Conservation (phyloP, 108 stramenopile species). For the Aureococcus anophagefferens region DNA sequence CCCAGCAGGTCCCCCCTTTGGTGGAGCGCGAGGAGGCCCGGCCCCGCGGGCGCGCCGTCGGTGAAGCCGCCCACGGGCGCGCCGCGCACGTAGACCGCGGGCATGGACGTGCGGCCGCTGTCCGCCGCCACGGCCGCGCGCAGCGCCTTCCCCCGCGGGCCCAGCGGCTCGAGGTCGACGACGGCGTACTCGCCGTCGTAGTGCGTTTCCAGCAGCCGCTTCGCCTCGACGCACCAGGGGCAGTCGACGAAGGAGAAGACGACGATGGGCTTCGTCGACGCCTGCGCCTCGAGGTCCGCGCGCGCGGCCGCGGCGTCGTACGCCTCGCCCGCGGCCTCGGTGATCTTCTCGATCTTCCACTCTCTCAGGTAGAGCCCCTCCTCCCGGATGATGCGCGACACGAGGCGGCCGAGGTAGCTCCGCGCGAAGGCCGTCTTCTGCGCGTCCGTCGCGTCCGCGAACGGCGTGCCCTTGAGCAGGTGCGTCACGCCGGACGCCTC, state of each 20-base stretch:
- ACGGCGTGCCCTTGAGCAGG: not conserved
- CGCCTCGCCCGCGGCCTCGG: not conserved
- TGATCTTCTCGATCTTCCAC: not conserved
- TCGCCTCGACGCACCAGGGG: not conserved
- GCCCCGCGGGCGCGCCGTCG: not conserved
- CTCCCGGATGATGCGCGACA: not conserved
- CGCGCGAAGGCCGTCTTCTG: not conserved
- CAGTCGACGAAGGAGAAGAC: not conserved
- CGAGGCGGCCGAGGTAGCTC: not conserved
- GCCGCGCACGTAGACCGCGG: not conserved
- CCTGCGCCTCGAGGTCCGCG: not conserved
- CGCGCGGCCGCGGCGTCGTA: not conserved
- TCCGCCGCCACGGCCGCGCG: not conserved
- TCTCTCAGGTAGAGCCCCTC: not conserved
- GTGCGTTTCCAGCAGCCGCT: not conserved
- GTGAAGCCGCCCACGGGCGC: not conserved
- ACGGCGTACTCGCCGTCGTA: not conserved
- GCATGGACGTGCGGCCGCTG: not conserved
- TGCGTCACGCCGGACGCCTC: not conserved
- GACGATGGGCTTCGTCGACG: not conserved
- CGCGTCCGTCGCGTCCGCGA: not conserved
- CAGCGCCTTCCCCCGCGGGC: not conserved
- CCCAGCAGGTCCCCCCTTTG: not conserved
- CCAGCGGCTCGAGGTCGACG: not conserved
- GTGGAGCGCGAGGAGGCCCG: not conserved